phyloP scores from a whole-genome alignment of 2,329 filamentous ascomycete species.

The Stemphylium vesicarium region DNA sequence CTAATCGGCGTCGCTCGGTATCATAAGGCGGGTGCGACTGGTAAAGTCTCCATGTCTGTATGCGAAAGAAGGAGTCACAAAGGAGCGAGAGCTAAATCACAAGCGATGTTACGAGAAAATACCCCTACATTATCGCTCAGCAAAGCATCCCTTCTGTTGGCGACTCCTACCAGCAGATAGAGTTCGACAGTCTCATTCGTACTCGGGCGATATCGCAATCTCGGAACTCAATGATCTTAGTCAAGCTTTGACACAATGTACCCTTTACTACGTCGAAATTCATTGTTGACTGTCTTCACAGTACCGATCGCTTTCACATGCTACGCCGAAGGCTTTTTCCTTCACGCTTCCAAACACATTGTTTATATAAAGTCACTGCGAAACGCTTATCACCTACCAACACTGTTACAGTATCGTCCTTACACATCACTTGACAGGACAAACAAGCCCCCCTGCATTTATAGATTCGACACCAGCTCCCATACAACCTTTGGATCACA shows the following conservation, averaged over 20 bases:
- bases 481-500: neutral
- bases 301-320: neutral
- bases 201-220: neutral
- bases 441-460: neutral
- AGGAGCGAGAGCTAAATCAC: too few species aligned
- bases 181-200: neutral
- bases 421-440: neutral
- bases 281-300: neutral
- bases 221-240: neutral
- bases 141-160: too few species aligned
- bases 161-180: neutral
- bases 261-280: neutral
- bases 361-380: neutral
- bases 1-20: too few species aligned
- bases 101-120: too few species aligned
- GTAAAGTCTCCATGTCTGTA: too few species aligned
- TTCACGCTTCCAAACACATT: neutral
- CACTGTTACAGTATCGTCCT: neutral
- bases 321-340: neutral
- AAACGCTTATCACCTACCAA: neutral
- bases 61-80: too few species aligned
- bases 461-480: neutral
- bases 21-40: too few species aligned
- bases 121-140: too few species aligned
- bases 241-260: neutral